phyloP scores from a whole-genome alignment of 2,329 filamentous ascomycete genomes.

The Stenocarpella maydis region DNA sequence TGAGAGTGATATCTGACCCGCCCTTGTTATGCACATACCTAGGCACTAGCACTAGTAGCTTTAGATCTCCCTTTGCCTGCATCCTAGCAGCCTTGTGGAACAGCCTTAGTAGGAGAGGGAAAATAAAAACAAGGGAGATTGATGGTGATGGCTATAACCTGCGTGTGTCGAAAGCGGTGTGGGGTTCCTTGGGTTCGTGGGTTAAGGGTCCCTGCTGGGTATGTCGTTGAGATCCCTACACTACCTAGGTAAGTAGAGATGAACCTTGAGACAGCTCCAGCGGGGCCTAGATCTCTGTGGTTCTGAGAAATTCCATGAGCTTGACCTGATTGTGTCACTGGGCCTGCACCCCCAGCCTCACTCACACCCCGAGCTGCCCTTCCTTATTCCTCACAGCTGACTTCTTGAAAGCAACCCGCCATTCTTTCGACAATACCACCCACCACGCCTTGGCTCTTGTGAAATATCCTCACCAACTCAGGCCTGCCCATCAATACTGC shows the following conservation, averaged over 20 bases:
- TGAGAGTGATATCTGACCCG: neutral
- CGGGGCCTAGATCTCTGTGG: neutral
- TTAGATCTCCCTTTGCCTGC: no score
- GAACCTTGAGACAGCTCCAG: neutral
- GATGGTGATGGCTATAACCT: neutral
- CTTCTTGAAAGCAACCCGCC: neutral
- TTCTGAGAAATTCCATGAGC: slow-evolving; percentile 27
- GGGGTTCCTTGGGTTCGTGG: neutral
- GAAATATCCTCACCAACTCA: neutral
- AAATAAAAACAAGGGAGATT: neutral
- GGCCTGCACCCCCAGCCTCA: slow-evolving; percentile 22
- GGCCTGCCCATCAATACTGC: neutral
- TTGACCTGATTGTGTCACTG: slow-evolving; percentile 19
- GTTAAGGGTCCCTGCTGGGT: neutral
- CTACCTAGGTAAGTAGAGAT: no score
- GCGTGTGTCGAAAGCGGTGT: neutral
- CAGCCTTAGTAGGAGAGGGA: neutral
- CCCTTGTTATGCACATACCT: neutral
- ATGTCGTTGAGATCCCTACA: no score
- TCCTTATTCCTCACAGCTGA: neutral
- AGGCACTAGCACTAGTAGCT: neutral
- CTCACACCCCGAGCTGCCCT: neutral
- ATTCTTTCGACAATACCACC: neutral
- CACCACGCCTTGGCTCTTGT: neutral
- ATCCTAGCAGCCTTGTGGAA: slow-evolving; percentile 11